Evolutionary conservation across 768 basidiomycete genomes (phyloP).

Genomic region (Dictyophora rubrovolvata): DNA sequence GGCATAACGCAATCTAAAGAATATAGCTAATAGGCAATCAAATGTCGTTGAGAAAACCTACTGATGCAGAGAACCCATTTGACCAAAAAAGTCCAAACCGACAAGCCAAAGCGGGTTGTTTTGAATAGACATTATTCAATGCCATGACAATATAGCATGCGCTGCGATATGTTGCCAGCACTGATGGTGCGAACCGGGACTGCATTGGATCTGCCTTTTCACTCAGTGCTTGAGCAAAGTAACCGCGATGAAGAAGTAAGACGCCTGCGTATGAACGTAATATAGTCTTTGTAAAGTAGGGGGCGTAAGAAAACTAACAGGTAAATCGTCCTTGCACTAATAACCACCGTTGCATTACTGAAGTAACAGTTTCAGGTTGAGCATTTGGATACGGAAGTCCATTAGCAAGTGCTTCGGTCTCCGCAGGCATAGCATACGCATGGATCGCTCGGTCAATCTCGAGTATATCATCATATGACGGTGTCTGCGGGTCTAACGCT

Average conservation of each 20-base stretch:
- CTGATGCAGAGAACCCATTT: constrained; percentile 9
- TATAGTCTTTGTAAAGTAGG: neutral
- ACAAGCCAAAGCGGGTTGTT: constrained; percentile 1
- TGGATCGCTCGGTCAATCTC: constrained; percentile 7
- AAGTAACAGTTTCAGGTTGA: neutral
- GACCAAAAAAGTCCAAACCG: constrained; percentile 10
- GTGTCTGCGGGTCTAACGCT: constrained; percentile 3
- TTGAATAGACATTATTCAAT: constrained; percentile 4
- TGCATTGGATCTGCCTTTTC: constrained; percentile 45
- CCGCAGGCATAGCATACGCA: neutral
- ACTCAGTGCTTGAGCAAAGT: constrained; percentile 56
- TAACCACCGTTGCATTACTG: constrained; percentile 7
- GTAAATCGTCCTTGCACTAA: neutral
- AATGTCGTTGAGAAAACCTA: neutral
- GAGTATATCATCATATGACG: constrained; percentile 4
- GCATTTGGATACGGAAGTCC: neutral
- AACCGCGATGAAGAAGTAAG: constrained; percentile 43
- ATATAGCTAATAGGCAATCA: too few relatives aligned
- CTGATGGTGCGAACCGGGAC: constrained; percentile 58
- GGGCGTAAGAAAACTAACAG: neutral
- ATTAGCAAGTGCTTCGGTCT: constrained; percentile 3
- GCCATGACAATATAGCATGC: constrained; percentile 7
- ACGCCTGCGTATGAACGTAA: neutral
- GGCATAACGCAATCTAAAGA: constrained; percentile 48
- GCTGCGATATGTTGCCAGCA: constrained; percentile 45